phyloP scores from a whole-genome alignment of 2,329 filamentous ascomycete genomes.

The Pseudogymnoascus sp. region DNA sequence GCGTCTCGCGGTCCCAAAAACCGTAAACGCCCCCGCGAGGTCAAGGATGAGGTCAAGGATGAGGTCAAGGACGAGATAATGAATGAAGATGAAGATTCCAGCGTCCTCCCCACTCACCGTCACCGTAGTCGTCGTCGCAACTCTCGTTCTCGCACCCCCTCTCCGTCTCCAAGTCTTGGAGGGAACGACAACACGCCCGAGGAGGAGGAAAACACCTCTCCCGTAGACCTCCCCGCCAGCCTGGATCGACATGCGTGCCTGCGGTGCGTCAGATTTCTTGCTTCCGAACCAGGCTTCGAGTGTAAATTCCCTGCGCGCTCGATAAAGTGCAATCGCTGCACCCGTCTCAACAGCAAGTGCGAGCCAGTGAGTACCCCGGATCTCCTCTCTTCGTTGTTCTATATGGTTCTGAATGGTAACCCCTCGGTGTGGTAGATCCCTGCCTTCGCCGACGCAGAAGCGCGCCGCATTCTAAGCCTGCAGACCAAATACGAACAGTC shows the following conservation, averaged over 20 bases:
- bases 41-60: neutral
- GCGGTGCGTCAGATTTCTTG: neutral
- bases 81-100: neutral
- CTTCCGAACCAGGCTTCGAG: neutral
- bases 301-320: neutral
- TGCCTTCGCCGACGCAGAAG: neutral
- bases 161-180: neutral
- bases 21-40: neutral
- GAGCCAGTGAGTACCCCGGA: neutral
- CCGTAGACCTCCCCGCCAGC: neutral
- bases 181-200: neutral
- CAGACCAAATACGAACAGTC: neutral
- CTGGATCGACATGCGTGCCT: neutral
- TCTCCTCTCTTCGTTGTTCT: neutral
- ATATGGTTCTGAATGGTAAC: neutral
- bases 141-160: neutral
- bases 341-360: neutral
- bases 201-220: neutral
- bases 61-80: neutral
- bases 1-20: neutral
- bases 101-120: neutral
- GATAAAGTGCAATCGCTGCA: neutral
- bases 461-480: neutral
- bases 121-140: neutral
- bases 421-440: neutral